These are phyloP conservation scores for Huntiella moniliformis DNA, from an alignment of 2,329 filamentous ascomycete species.

Conservation along the genomic window DNA sequence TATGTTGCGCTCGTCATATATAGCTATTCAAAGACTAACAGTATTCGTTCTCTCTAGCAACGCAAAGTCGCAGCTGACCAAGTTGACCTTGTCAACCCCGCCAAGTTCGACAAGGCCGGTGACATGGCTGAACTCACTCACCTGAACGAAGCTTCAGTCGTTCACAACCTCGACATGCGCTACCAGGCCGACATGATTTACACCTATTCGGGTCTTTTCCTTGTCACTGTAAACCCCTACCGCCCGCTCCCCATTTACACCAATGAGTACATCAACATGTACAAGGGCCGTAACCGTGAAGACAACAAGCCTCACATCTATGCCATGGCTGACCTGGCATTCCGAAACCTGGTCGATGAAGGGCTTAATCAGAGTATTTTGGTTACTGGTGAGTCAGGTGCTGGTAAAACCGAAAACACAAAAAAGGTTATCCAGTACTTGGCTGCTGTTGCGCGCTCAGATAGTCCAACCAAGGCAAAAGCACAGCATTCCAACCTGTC, in stretches of 20 bases:
- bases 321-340: constrained; percentile 92
- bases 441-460: constrained; percentile 76
- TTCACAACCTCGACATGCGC: constrained; percentile 87
- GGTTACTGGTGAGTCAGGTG: constrained; percentile 93
- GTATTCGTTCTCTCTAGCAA: constrained; percentile 35
- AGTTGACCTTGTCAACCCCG: constrained; percentile 97
- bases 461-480: constrained; percentile 47
- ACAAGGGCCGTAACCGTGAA: constrained; percentile 75
- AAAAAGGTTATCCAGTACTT: constrained; percentile 99
- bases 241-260: constrained; percentile 87
- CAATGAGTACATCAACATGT: constrained; percentile 96
- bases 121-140: constrained; percentile 99
- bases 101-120: constrained; percentile 97
- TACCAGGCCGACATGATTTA: constrained; percentile 95
- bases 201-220: constrained; percentile 91
- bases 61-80: constrained; percentile 69
- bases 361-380: constrained; percentile 93
- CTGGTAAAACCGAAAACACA: constrained; percentile 96
- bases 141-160: constrained; percentile 90
- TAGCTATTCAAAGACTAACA: constrained; percentile 11
- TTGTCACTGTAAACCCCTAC: constrained; percentile 95
- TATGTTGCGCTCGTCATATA: constrained; percentile 26
- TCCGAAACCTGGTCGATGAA: constrained; percentile 86
- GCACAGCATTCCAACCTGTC: constrained; percentile 63
- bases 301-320: constrained; percentile 96